Conservation (phyloP, 305 asterid genomes). For the Rubia tinctorum region DNA sequence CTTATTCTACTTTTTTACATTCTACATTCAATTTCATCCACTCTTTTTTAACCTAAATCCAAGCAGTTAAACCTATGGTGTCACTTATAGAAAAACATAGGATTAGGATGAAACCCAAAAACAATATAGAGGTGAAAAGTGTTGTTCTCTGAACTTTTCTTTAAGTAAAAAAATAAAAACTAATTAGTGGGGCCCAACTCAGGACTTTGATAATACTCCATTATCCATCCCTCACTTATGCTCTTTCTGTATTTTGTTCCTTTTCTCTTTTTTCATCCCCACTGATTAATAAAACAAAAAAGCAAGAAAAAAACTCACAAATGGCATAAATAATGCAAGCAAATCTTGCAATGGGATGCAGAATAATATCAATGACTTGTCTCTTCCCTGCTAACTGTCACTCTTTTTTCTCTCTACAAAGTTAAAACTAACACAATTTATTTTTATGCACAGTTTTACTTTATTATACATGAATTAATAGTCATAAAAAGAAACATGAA, state of each 20-base stretch:
- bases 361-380: slow-evolving; percentile 5
- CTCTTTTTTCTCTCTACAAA: not conserved
- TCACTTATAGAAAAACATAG: too few species aligned
- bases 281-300: not conserved
- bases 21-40: too few species aligned
- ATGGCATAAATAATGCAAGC: not conserved
- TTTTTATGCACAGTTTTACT: not conserved
- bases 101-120: not conserved
- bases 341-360: slow-evolving; percentile 4
- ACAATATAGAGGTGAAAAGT: not conserved
- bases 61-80: too few species aligned
- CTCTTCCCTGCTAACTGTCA: not conserved
- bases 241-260: not conserved
- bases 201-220: not conserved
- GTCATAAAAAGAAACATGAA: too few species aligned
- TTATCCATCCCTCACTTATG: not conserved
- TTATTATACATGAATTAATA: too few species aligned
- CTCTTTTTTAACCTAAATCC: too few species aligned
- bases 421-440: not conserved
- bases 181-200: not conserved
- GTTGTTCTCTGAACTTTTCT: not conserved
- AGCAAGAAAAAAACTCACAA: not conserved
- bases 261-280: not conserved
- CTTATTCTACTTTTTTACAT: too few species aligned
- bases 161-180: not conserved